Evolutionary conservation across 2,329 filamentous ascomycete species (phyloP).

Genomic region (Hirsutella minnesotensis): DNA sequence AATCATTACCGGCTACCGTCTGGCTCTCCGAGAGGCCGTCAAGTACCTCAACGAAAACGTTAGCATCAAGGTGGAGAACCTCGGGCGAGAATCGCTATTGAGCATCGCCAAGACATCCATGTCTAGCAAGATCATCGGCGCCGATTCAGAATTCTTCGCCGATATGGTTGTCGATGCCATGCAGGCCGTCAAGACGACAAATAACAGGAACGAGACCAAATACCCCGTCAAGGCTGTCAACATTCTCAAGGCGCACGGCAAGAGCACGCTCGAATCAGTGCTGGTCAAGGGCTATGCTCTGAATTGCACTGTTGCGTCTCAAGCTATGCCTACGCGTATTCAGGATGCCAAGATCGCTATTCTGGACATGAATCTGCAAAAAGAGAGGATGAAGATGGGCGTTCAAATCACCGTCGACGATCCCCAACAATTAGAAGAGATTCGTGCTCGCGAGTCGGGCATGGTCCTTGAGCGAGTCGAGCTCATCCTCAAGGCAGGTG

Average conservation of each 20-base stretch:
- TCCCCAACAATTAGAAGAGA: conserved; percentile 93
- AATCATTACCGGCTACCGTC: conserved; percentile 95
- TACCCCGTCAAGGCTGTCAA: conserved; percentile 99
- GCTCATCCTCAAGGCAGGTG: conserved; percentile 94
- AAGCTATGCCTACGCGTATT: conserved; percentile 92
- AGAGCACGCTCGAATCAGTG: conserved; percentile 77
- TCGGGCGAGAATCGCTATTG: conserved; percentile 81
- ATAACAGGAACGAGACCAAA: conserved; percentile 82
- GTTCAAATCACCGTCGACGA: conserved; percentile 98
- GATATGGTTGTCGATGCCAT: conserved; percentile 97
- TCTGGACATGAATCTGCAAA: conserved; percentile 95
- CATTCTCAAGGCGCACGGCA: conserved; percentile 95
- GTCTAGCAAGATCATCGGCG: conserved; percentile 97
- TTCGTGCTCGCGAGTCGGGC: conserved; percentile 80
- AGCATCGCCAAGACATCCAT: conserved; percentile 98
- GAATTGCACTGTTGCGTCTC: conserved; percentile 96
- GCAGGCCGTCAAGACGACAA: conserved; percentile 84
- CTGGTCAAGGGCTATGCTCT: conserved; percentile 93
- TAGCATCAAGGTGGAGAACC: conserved; percentile 84
- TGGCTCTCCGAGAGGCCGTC: conserved; percentile 89
- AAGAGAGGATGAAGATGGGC: conserved; percentile 97
- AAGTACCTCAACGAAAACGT: conserved; percentile 99
- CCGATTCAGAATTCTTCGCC: conserved; percentile 92
- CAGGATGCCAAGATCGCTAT: conserved; percentile 93
- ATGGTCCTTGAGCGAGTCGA: conserved; percentile 91